These are phyloP conservation scores for Pyronema domesticum DNA, from an alignment of 495 filamentous ascomycete genomes.

Conservation along the genomic window DNA sequence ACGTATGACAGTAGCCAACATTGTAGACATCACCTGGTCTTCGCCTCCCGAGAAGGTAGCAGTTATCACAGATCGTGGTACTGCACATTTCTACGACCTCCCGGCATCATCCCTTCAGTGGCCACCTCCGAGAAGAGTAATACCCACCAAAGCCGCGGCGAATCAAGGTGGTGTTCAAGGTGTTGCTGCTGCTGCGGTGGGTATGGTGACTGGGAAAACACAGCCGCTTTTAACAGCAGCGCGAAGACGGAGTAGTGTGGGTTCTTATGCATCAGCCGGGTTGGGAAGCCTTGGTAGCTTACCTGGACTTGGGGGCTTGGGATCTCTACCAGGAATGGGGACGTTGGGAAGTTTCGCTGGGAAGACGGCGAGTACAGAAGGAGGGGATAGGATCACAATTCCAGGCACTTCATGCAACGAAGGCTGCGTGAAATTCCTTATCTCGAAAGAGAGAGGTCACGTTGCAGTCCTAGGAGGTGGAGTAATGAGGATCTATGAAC, in stretches of 20 bases:
- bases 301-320: constrained; percentile 30
- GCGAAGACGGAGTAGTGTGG: constrained; percentile 14
- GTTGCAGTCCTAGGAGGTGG: constrained; percentile 41
- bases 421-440: constrained; percentile 41
- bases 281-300: no score
- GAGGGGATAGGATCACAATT: constrained; percentile 36
- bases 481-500: constrained; percentile 48
- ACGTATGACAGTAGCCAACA: constrained; percentile 73
- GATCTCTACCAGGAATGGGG: not conserved
- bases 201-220: constrained; percentile 49
- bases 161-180: constrained; percentile 12
- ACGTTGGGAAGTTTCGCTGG: not conserved
- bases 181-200: constrained; percentile 38
- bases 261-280: constrained; percentile 4
- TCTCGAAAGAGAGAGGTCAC: constrained; percentile 33
- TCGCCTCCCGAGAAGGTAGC: constrained; percentile 65
- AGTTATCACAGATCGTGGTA: constrained; percentile 80
- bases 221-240: constrained; percentile 40
- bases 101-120: constrained; percentile 69
- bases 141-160: constrained; percentile 29
- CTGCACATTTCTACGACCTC: constrained; percentile 76
- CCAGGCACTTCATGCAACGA: constrained; percentile 73
- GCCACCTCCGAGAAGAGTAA: constrained; percentile 60
- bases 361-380: not conserved
- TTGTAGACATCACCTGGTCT: constrained; percentile 79